Evolutionary conservation across 2,329 filamentous ascomycete genomes (phyloP), one percentile per base, ranked within the genome.

Genomic region (Cladosporium velox): DNA sequence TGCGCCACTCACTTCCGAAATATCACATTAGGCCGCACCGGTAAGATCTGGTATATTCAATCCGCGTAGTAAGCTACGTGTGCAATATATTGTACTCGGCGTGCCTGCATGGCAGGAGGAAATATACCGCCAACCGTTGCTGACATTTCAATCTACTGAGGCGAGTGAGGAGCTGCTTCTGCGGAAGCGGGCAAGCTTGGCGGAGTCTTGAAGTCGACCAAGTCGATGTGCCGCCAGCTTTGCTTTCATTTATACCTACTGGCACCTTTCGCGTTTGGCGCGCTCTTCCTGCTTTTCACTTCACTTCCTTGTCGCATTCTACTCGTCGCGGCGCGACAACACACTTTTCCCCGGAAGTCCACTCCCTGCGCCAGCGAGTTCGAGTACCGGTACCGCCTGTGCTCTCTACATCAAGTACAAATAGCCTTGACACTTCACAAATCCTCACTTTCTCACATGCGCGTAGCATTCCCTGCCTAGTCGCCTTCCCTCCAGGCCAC

Each of bases 401-500:
- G 51, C 30, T 44, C 34, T 26, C 24, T 44, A 35, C 51, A 57
- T 15, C 51, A 44, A 64, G 51, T 57, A 44, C 51, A 41, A 26
- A 30, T 44, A 49, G 21, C 18, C 51, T 38, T 64, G 49, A 30
- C 24, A 55, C 61, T 38, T 30, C 35, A 47, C 35, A 18, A 55
- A 18, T 52, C 38, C n/a, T 64, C 61, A 64, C 61, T 24, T 51
- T 47, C 35, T 64, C 51, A 64, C 61, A 26, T 47, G 61, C 61
- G 49, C 35, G 51, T 47, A 57, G 34, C 32, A 41, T 3, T 55
- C 18, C n/a, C 11, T 59, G 34, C 57, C 34, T 58, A 34, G 32
- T 58, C 30, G 32, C n/a, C 30, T 24, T 34, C 54, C 8, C 24
- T 21, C n/a, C 21, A 35, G 21, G 30, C 30, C 52, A 32, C 28